Evolutionary conservation across 2,329 filamentous ascomycete species (phyloP), one percentile per base, ranked within the genome.

Genomic region (Pyrenochaeta sp.): DNA sequence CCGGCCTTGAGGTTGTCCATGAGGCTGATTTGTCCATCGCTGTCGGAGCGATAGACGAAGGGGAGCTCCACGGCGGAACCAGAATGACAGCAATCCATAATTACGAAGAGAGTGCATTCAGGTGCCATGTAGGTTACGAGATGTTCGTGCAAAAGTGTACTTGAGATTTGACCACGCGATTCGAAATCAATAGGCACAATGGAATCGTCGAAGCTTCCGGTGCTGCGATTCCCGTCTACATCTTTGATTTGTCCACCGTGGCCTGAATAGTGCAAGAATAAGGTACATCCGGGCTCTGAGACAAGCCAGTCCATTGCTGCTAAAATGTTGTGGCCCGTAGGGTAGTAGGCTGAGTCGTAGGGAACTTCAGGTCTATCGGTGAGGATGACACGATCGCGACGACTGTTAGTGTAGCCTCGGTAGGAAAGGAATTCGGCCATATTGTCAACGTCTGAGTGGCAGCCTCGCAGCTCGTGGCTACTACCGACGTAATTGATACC

Each of bases 1-100:
- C 86, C 86, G 39, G 81, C 74, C 59, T 83, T 80, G 32, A 88
- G 64, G 46, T 86, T 86, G 69, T 87, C 83, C 54, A 88, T 76
- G 24, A 87, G 67, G 58, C 78, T 83, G 54, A 88, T 79, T 55
- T 85, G 84, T 40, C 86, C 86, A 10, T 86, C 82, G 27, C 80
- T 80, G 63, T 88, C 85, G 3, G 80, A 80, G 25, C 84, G 83
- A 68, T 84, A 88, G 22, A 88, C 82, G 58, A 78, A 88, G 0
- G 86, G 86, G 1, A 88, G 73, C 57, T 88, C 86, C 40, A 86
- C 79, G 0, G 85, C 85, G 0, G 84, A 86, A 30, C 86, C 86
- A 2, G 83, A 85, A 71, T 88, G 86, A 66, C 86, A 88, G 72
- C 86, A 88, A 69, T 88, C 86, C 65, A 88, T 83, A 28, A 88